Conservation (phyloP, 441 rosid genomes). For the Melianthus villosus region DNA sequence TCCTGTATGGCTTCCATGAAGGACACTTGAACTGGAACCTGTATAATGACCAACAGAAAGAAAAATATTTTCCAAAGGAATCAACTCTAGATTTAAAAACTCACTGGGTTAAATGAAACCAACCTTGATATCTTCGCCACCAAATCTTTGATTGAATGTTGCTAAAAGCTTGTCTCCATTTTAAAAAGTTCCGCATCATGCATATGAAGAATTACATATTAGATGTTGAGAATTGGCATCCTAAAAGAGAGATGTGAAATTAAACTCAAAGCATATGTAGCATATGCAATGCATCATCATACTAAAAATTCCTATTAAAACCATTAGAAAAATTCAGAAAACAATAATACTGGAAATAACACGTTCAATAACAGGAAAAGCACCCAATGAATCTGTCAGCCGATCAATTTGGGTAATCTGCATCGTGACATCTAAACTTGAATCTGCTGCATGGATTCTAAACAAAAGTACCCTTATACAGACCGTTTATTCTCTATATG, state of each 20-base stretch:
- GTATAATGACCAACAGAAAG: slow-evolving; percentile 7
- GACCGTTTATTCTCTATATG: no score
- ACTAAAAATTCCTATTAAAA: no score
- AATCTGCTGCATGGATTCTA: no score
- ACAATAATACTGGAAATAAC: no score
- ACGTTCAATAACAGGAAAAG: no score
- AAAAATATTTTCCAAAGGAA: slow-evolving; percentile 3
- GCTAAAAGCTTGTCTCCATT: slow-evolving; percentile 39
- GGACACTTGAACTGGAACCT: slow-evolving; percentile 78
- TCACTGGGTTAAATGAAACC: slow-evolving; percentile 5
- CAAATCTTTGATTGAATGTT: slow-evolving; percentile 41
- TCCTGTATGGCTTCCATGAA: slow-evolving; percentile 99
- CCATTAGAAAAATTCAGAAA: no score
- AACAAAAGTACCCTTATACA: no score
- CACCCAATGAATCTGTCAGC: no score
- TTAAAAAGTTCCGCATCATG: slow-evolving; percentile 5
- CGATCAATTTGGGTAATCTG: no score
- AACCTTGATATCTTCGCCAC: slow-evolving; percentile 94
- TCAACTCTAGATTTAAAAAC: slow-evolving; percentile 2
- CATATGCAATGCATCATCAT: no score
- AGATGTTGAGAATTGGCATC: not conserved
- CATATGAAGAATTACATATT: slow-evolving; percentile 2
- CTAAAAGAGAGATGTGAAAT: not conserved
- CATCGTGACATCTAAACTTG: no score
- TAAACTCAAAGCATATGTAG: no score